Evolutionary conservation across 2,329 filamentous ascomycete genomes (phyloP), one percentile per base, ranked within the genome.

Genomic region (Botrytis hyacinthi): DNA sequence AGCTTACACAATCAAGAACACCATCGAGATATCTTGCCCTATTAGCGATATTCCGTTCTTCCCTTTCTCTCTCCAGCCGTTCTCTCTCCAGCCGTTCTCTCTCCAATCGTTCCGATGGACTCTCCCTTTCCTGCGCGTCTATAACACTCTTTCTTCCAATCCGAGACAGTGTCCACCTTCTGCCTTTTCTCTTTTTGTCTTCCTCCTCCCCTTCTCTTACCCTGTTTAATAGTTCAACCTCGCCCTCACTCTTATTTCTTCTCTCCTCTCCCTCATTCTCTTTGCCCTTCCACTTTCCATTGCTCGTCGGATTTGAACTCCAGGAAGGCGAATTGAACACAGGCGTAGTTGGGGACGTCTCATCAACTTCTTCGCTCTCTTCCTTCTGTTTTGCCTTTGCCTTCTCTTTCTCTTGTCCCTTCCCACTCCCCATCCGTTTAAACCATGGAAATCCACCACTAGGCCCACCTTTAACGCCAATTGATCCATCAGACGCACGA

Each of bases 1-100:
- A 57, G 57, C 66, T 68, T 57, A 69, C 66, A 32, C 40, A 51
- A 42, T 69, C 66, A 32, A 57, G n/a, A 29, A 42, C 66, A 44
- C 48, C 51, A 16, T 69, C 6, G 22, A 48, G 46, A 12, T 57
- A 69, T 8, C 5, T 69, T 7, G 10, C 20, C 10, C n/a, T 42
- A 3, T 51, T n/a, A 7, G 54, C 48, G 20, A 42, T 32, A 3
- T 29, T 69, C 8, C 66, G 54, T 22, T 62, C 26, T 62, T 62
- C 60, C 35, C 22, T 5, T 59, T 57, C 51, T 8, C 35, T 42
- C n/a, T 57, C 48, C 26, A 61, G 8, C 32, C 22, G 9, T 59
- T 57, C 51, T 8, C 35, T 42, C n/a, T 57, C 48, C 26, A 61
- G 8, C 32, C 2, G n/a, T 10, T 57, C 35, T 2, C 35, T 42